phyloP scores from a whole-genome alignment of 371 early-diverging fungal genomes.

The Capillidium heterosporum region DNA sequence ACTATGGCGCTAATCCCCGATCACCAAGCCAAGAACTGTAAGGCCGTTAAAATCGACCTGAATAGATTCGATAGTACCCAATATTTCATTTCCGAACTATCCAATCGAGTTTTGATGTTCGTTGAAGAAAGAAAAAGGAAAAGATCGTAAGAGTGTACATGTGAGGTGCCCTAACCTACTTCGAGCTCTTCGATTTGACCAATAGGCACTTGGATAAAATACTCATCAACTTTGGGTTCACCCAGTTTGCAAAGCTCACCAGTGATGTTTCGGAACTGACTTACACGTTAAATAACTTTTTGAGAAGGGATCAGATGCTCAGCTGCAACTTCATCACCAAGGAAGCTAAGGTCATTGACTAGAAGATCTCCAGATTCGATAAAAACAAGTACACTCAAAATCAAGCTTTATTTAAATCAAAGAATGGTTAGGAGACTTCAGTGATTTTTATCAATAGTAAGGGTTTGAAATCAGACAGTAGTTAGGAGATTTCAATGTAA shows the following conservation, averaged over 20 bases:
- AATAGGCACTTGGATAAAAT: no score
- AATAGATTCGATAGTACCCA: no score
- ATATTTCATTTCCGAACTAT: no score
- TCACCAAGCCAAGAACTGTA: no score
- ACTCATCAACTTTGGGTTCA: no score
- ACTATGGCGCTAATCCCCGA: no score
- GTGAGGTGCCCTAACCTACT: no score
- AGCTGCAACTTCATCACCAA: neutral
- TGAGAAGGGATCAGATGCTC: neutral
- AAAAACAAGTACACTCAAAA: slow-evolving; percentile 20
- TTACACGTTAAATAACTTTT: neutral
- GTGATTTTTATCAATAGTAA: slow-evolving; percentile 27
- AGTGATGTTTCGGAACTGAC: neutral
- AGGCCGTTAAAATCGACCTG: no score
- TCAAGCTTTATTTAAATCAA: slow-evolving; percentile 33
- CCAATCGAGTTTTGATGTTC: no score
- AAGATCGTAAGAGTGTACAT: no score
- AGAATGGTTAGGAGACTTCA: slow-evolving; percentile 40
- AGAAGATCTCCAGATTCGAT: slow-evolving; percentile 19
- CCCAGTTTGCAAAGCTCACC: neutral
- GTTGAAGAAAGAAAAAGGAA: no score
- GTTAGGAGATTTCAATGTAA: slow-evolving; percentile 22
- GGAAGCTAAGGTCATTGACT: neutral
- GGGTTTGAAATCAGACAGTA: slow-evolving; percentile 20
- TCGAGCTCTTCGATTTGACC: no score